Evolutionary conservation across 139 green algal species (phyloP).

Genomic region (Deuterostichococcus epilithicus): DNA sequence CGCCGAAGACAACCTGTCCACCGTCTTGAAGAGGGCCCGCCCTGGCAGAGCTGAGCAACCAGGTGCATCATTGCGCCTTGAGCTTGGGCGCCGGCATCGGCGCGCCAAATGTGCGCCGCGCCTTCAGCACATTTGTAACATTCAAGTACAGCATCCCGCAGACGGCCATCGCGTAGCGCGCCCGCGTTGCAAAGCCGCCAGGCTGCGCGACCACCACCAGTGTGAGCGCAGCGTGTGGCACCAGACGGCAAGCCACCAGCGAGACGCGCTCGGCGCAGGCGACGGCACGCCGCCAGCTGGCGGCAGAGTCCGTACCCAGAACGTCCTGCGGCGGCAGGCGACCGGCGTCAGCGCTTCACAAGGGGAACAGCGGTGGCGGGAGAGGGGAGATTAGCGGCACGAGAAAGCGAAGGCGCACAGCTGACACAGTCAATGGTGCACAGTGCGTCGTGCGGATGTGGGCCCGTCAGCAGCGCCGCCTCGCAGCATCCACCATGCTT

Average conservation of each 20-base stretch:
- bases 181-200: conserved; percentile 5
- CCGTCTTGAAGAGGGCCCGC: too few relatives aligned
- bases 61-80: neutral
- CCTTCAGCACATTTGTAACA: neutral
- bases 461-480: too few relatives aligned
- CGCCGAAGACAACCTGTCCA: too few relatives aligned
- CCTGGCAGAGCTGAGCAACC: too few relatives aligned
- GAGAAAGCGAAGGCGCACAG: too few relatives aligned
- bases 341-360: too few relatives aligned
- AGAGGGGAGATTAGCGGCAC: too few relatives aligned
- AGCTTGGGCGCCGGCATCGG: neutral
- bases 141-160: conserved; percentile 8
- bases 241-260: conserved; percentile 5
- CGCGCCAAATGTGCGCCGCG: neutral
- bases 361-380: too few relatives aligned
- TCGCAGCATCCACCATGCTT: too few relatives aligned
- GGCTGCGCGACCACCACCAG: conserved; percentile 16
- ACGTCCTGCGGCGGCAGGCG: neutral
- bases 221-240: conserved; percentile 19
- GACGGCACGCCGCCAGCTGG: neutral
- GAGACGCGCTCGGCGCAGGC: neutral
- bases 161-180: conserved; percentile 12
- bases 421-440: too few relatives aligned
- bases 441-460: too few relatives aligned
- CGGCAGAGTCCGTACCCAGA: too few relatives aligned